A percentile compares a stretch with the other conserved stretches of the same genome.
Conservation (phyloP, 2,329 filamentous ascomycete genomes). For the Neonectria coccinea region DNA sequence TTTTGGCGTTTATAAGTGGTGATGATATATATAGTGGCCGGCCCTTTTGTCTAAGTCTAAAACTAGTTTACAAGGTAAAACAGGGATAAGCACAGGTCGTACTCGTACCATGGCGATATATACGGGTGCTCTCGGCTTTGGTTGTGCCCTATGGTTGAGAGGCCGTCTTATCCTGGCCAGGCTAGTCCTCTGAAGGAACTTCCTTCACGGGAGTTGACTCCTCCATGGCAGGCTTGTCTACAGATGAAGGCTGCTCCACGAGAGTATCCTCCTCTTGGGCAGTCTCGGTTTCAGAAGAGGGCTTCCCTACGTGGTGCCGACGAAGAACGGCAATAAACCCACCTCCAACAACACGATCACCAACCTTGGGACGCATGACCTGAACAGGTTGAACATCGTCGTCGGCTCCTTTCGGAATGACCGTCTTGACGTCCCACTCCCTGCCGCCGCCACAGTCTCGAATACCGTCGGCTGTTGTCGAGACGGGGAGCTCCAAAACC, state of each 20-base stretch:
- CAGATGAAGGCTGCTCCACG: slow-evolving; percentile 6
- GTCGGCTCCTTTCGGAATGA: slow-evolving; percentile 46
- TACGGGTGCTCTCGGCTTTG: neutral
- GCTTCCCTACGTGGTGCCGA: slow-evolving; percentile 44
- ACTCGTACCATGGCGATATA: neutral
- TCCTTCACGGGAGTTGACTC: neutral
- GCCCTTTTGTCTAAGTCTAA: neutral
- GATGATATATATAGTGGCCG: neutral
- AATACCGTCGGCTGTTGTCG: slow-evolving; percentile 55
- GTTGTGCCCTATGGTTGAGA: neutral
- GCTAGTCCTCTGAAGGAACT: neutral
- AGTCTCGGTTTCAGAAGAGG: slow-evolving; percentile 19
- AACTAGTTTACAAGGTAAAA: neutral
- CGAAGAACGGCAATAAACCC: slow-evolving; percentile 56
- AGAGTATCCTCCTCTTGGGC: slow-evolving; percentile 19
- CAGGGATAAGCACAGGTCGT: neutral
- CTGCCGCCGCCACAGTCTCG: slow-evolving; percentile 64
- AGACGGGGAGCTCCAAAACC: slow-evolving; percentile 67
- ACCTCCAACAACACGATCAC: slow-evolving; percentile 54
- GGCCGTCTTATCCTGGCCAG: neutral
- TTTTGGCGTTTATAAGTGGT: slow-evolving; percentile 3
- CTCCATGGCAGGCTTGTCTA: neutral
- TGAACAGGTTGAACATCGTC: slow-evolving; percentile 47
- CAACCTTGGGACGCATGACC: slow-evolving; percentile 57
- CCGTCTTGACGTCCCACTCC: slow-evolving; percentile 72